Evolutionary conservation across 2,329 filamentous ascomycete species (phyloP).

Genomic region (Trichoderma sp.): DNA sequence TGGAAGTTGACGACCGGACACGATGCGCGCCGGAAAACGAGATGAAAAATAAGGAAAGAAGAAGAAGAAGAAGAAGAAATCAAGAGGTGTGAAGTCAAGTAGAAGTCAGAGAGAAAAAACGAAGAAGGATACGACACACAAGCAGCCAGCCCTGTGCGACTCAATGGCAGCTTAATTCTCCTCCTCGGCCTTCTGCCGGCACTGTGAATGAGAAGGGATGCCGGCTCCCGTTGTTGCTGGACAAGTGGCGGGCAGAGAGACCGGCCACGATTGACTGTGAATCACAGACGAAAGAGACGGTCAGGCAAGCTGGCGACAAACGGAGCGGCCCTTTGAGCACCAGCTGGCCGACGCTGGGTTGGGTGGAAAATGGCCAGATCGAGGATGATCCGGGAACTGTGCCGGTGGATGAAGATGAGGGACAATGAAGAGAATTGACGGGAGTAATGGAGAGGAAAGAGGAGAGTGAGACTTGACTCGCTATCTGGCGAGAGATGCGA

Average conservation of each 20-base stretch:
- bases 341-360: not conserved
- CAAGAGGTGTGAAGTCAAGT: not conserved
- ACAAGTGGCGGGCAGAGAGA: slow-evolving; percentile 11
- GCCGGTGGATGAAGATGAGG: not conserved
- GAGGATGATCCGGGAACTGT: not conserved
- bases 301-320: slow-evolving; percentile 6
- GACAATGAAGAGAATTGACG: not conserved
- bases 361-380: slow-evolving; percentile 10
- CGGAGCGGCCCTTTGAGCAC: not conserved
- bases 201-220: slow-evolving; percentile 12
- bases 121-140: slow-evolving; percentile 3
- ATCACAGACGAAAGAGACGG: slow-evolving; percentile 3
- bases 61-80: not conserved
- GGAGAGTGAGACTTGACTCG: slow-evolving; percentile 4
- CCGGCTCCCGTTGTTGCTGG: slow-evolving; percentile 15
- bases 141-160: slow-evolving; percentile 19
- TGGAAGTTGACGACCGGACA: not conserved
- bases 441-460: not conserved
- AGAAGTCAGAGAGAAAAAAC: not conserved
- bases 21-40: slow-evolving; percentile 2
- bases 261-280: slow-evolving; percentile 12
- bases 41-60: not conserved
- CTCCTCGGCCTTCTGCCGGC: not conserved
- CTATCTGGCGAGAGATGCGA: not conserved
- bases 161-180: slow-evolving; percentile 17